phyloP scores from a whole-genome alignment of 371 early-diverging fungal genomes.

The Lichtheimia corymbifera region DNA sequence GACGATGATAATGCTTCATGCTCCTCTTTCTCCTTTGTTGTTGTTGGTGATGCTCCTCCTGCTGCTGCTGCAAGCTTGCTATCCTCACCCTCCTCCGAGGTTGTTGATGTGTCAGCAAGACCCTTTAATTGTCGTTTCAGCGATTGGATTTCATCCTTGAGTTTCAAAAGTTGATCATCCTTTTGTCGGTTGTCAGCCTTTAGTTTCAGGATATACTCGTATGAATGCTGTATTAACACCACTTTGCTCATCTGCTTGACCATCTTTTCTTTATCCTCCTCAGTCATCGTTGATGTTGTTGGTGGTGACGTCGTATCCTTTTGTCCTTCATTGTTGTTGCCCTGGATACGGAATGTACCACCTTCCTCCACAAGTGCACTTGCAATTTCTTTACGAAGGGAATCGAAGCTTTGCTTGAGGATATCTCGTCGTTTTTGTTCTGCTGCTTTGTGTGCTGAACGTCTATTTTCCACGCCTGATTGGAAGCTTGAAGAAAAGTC shows the following conservation, averaged over 20 bases:
- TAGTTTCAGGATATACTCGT: conserved; percentile 59
- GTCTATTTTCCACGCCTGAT: conserved; percentile 73
- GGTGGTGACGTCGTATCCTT: background rate
- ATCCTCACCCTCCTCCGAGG: no score
- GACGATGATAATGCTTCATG: background rate
- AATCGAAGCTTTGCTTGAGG: conserved; percentile 84
- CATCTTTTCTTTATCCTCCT: conserved; percentile 37
- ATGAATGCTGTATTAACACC: conserved; percentile 50
- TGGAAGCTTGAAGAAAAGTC: conserved; percentile 70
- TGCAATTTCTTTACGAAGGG: conserved; percentile 70
- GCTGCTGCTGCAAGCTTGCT: conserved; percentile 10
- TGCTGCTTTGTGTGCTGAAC: conserved; percentile 87
- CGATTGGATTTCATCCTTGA: conserved; percentile 38
- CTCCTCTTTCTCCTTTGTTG: conserved; percentile 12
- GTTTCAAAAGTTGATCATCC: conserved; percentile 34
- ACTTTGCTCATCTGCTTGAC: conserved; percentile 60
- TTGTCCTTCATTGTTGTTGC: conserved; percentile 12
- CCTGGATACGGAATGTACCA: background rate
- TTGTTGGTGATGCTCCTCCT: conserved; percentile 21
- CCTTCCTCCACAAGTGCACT: conserved; percentile 54
- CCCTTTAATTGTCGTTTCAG: conserved; percentile 24
- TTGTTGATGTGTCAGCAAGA: no score
- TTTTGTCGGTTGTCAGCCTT: conserved; percentile 46
- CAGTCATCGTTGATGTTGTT: background rate
- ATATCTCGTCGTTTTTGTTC: conserved; percentile 94